phyloP scores from a whole-genome alignment of 495 filamentous ascomycete genomes.

The Talaromyces stipitatus region DNA sequence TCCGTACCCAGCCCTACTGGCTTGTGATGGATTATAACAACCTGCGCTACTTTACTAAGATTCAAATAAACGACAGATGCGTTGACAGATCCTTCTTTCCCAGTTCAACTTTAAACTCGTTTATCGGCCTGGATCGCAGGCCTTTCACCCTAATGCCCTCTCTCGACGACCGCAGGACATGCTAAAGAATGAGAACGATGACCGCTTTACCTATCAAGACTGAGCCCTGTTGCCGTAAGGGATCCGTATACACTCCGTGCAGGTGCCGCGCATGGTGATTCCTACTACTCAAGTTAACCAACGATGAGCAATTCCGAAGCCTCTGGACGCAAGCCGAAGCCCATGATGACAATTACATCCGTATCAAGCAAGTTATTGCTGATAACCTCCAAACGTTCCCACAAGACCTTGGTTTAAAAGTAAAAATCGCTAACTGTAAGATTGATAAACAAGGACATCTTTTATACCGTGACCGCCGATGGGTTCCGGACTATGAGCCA shows the following conservation, averaged over 20 bases:
- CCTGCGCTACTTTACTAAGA: slow-evolving; percentile 21
- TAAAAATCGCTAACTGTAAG: background rate
- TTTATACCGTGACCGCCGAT: background rate
- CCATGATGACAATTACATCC: background rate
- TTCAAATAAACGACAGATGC: slow-evolving; percentile 12
- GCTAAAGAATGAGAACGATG: background rate
- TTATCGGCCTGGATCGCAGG: slow-evolving; percentile 1
- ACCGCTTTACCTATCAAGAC: slow-evolving; percentile 11
- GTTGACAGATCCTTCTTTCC: slow-evolving; percentile 13
- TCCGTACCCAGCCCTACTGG: too few relatives aligned
- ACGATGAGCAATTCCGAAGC: background rate
- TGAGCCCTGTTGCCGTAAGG: background rate
- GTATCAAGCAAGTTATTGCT: background rate
- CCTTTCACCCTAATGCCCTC: background rate
- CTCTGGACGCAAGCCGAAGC: background rate
- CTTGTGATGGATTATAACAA: slow-evolving; percentile 24
- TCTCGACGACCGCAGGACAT: background rate
- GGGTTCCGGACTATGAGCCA: background rate
- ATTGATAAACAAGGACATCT: slow-evolving; percentile 1
- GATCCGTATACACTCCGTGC: background rate
- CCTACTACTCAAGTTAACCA: background rate
- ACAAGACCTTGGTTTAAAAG: background rate
- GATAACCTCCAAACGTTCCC: background rate
- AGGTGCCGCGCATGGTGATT: background rate
- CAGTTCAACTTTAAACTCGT: slow-evolving; percentile 10